These are phyloP conservation scores for Lizanozyma gosingica DNA, from an alignment of 1,139 yeast species.

Conservation along the genomic window DNA sequence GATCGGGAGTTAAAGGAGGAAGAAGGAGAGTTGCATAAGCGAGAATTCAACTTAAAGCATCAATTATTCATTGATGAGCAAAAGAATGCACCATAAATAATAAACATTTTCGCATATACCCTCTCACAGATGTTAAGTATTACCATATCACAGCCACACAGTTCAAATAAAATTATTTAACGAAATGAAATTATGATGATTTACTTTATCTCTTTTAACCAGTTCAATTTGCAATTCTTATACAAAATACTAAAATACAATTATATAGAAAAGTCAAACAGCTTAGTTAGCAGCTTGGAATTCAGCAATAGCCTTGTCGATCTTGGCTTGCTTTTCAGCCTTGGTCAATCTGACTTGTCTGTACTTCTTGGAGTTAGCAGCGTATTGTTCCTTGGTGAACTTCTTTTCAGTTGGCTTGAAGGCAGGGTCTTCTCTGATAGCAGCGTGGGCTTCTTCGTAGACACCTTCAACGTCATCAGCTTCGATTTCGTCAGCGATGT, in stretches of 20 bases:
- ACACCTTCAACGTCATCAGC: constrained; percentile 95
- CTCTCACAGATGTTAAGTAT: too few species aligned
- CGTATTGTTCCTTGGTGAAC: constrained; percentile 96
- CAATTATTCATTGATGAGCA: neutral
- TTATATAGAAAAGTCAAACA: constrained; percentile 5
- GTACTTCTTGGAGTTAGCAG: constrained; percentile 93
- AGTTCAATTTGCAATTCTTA: too few species aligned
- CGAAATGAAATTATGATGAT: too few species aligned
- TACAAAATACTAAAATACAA: too few species aligned
- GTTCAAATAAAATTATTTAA: too few species aligned
- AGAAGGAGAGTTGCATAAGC: constrained; percentile 78
- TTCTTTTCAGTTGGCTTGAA: constrained; percentile 89
- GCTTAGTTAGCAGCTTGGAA: constrained; percentile 51
- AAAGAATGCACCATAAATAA: too few species aligned
- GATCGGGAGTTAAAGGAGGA: constrained; percentile 77
- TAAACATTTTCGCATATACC: too few species aligned
- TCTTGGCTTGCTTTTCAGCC: constrained; percentile 84
- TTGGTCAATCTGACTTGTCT: constrained; percentile 79
- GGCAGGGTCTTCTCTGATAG: constrained; percentile 93
- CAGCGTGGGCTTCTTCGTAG: constrained; percentile 90
- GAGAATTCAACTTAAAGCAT: constrained; percentile 12
- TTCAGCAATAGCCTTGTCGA: constrained; percentile 88
- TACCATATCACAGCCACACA: too few species aligned
- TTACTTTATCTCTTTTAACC: too few species aligned
- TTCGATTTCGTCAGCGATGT: constrained; percentile 95